Base-by-base conservation (phyloP, 306 rosid genomes). In the Trifolium dubium region DNA sequence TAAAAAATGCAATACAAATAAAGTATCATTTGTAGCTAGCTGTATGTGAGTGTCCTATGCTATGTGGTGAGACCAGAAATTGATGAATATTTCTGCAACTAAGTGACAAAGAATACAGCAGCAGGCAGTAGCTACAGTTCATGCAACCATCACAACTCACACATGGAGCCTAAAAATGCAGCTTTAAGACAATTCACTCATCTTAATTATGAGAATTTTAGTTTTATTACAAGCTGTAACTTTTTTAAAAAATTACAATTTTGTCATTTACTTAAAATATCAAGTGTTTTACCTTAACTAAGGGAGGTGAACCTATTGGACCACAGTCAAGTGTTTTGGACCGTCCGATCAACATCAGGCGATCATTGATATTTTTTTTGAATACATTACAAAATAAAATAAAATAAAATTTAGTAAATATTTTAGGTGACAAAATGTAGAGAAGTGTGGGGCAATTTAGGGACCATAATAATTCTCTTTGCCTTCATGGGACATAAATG, bases 121-220 rank as follows among this genome's bases (percentile, higher is more conserved):
- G 14, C 40, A 73, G 44, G 59, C 64, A 8, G 14, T 32, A 73
- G 44, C 49, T 47, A 77, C 65, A 37, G 37, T 79, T 59, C 72
- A 68, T 80, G 87, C 82, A 80, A 67, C 23, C 10, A 69, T 6
- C 78, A 77, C 82, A 67, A 73, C 72, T 69, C 85, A 84, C 82
- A 76, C 71, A 71, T 34, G 69, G 59, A 47, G 10, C 76, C 76
- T 67, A 73, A 56, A 67, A 60, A 49, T 9, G 0, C 46, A 80
- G n/a, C 59, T 73, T 67, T 67, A 40, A 67, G 51, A 3, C 6
- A 56, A 17, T 30, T 67, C 43, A 65, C 10, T 40, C 6, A 15
- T 67, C 11, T 37, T 64, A 43, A 65, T 79, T 34, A 78, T 64
- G 23, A 53, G 43, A 64, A 72, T 34, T 37, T 13, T 67, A 64